A percentile compares a stretch with the other conserved stretches of the same genome.
These are phyloP conservation scores for Kingdonia uniflora DNA, from an alignment of 164 flowering plant species.

Conservation along the genomic window DNA sequence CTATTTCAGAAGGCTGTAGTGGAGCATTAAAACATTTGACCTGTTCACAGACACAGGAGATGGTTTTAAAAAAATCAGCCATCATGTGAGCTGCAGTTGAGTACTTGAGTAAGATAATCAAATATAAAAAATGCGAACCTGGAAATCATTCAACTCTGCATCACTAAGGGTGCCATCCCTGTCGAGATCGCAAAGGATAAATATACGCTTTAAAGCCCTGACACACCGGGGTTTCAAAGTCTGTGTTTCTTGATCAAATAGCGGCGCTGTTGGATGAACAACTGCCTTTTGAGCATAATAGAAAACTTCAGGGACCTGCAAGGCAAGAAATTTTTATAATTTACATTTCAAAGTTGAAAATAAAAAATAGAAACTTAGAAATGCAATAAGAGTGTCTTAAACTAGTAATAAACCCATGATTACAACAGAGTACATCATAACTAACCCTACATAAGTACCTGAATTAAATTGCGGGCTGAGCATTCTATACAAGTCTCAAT, in stretches of 20 bases:
- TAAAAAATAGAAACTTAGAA: background rate
- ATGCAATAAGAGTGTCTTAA: background rate
- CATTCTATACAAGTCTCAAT: constrained; percentile 98
- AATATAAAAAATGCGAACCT: constrained; percentile 31
- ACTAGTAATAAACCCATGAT: background rate
- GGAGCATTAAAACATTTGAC: constrained; percentile 97
- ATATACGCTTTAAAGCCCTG: constrained; percentile 62
- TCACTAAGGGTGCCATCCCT: constrained; percentile 68
- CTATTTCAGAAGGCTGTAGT: constrained; percentile 82
- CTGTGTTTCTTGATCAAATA: constrained; percentile 65
- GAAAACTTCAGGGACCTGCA: constrained; percentile 90
- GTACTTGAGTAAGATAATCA: background rate
- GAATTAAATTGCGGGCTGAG: constrained; percentile 69
- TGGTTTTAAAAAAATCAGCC: background rate
- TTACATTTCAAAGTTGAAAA: background rate
- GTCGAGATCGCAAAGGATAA: constrained; percentile 67
- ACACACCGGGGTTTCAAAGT: constrained; percentile 52
- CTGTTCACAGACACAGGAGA: constrained; percentile 27
- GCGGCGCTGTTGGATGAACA: constrained; percentile 63
- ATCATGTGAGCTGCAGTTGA: no score
- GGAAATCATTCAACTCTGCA: constrained; percentile 74
- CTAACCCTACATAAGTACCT: constrained; percentile 36
- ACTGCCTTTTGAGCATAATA: constrained; percentile 96
- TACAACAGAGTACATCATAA: background rate
- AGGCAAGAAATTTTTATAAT: background rate